Evolutionary conservation across 2,329 filamentous ascomycete species (phyloP), one percentile per base, ranked within the genome.

Genomic region (Clarireedia hainanense): DNA sequence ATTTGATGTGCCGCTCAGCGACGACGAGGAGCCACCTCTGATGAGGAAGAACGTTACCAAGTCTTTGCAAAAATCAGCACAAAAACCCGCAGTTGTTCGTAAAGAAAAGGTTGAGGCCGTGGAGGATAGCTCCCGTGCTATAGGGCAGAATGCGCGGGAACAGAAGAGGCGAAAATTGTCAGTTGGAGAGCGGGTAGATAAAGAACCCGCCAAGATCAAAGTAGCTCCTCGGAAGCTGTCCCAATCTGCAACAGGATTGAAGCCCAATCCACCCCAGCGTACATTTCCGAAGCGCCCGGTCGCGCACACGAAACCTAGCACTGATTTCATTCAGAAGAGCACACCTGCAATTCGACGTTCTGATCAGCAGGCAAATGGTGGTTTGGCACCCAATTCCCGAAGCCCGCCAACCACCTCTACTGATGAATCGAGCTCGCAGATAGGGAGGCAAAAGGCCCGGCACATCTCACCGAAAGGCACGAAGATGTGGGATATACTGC

Each of bases 91-190:
- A n/a, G 6, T 6, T 7, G 9, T 36, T 34, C 46, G 37, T 23
- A 55, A 26, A 3, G 9, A 17, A 15, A 55, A 50, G 6, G 2
- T 43, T 5, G 24, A 15, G 14, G 34, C 20, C n/a, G 34, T 17
- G 23, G 45, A 37, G 50, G 46, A 26, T 14, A 5, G 24, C 20
- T 15, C 10, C 14, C 34, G 20, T 20, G 17, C 10, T 10, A 34
- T 42, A 26, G 20, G 20, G 27, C 57, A 52, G 9, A 58, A 57
- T 23, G 40, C 36, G 12, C 56, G 52, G 36, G 63, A 59, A n/a
- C 61, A 59, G 37, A 68, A 68, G 50, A 63, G 61, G 24, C 52
- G 60, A 23, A 67, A 66, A 42, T 42, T 68, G 9, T 67, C 64
- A 14, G 63, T 64, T 34, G 40, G 48, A 14, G 55, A 47, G 12